Percentiles rank a stretch among this genome's conserved stretches.
These are phyloP conservation scores for Magnaporthiopsis rhizophila DNA, from an alignment of 2,329 filamentous ascomycete species.

Conservation along the genomic window DNA sequence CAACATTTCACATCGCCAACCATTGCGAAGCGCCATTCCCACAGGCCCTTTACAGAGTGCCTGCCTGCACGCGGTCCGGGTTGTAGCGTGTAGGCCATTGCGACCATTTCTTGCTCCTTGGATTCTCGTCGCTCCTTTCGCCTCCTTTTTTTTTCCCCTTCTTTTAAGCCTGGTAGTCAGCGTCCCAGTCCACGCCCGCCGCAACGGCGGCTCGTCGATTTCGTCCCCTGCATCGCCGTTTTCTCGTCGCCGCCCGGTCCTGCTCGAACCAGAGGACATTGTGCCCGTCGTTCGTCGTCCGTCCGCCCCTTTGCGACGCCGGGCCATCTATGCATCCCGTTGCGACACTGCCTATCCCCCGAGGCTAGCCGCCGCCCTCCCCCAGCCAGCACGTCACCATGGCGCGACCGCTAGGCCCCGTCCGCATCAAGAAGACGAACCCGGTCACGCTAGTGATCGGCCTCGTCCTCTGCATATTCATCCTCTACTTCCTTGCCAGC, in stretches of 20 bases:
- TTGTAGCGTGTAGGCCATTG: background rate
- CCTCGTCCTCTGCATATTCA: slow-evolving; percentile 62
- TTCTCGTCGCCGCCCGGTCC: background rate
- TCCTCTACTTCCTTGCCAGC: slow-evolving; percentile 55
- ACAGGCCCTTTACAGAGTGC: background rate
- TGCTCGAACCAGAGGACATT: background rate
- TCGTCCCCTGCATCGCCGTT: background rate
- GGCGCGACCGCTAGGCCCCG: slow-evolving; percentile 52
- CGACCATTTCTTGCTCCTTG: background rate
- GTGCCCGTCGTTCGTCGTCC: no score
- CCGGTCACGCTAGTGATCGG: slow-evolving; percentile 69
- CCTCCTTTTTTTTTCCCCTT: no score
- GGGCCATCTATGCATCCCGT: background rate
- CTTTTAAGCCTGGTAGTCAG: background rate
- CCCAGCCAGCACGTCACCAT: slow-evolving; percentile 24
- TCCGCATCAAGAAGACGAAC: slow-evolving; percentile 72
- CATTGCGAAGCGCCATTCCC: background rate
- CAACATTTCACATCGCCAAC: background rate
- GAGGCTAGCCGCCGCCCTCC: background rate
- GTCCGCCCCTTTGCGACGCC: background rate
- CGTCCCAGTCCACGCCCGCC: no score
- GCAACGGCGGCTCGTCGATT: background rate
- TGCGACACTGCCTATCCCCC: background rate
- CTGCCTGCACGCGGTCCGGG: background rate
- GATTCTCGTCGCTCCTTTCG: background rate